Conservation (phyloP, 768 basidiomycete genomes). For the Arthromyces matolae region DNA sequence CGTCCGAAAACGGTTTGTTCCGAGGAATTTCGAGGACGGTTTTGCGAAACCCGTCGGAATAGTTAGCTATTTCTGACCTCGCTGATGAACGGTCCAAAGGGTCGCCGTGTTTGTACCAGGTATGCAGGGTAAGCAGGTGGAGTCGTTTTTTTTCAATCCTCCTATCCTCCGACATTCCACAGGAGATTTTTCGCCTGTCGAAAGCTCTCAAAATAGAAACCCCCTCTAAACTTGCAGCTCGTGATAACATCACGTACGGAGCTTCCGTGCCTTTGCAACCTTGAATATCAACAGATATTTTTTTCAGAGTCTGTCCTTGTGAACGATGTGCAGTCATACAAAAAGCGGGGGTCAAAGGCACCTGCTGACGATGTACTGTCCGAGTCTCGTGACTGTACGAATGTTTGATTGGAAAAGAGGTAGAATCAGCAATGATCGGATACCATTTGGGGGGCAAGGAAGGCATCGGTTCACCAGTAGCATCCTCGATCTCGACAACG, state of each 20-base stretch:
- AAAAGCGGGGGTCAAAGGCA: conserved; percentile 35
- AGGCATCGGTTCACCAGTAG: neutral
- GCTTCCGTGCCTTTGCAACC: conserved; percentile 28
- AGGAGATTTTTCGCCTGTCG: conserved; percentile 5
- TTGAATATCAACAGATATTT: conserved; percentile 31
- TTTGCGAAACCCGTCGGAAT: too few relatives aligned
- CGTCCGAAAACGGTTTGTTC: too few relatives aligned
- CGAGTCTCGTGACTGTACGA: neutral
- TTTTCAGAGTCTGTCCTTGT: conserved; percentile 32
- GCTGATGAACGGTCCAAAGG: too few relatives aligned
- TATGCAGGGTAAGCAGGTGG: neutral
- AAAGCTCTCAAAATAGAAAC: conserved; percentile 26
- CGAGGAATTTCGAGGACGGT: too few relatives aligned
- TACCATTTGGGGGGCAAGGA: neutral
- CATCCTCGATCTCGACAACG: neutral
- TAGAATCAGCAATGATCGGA: neutral
- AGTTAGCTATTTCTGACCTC: too few relatives aligned
- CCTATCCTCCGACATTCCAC: conserved; percentile 8
- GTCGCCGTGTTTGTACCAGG: too few relatives aligned
- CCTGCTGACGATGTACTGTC: conserved; percentile 21
- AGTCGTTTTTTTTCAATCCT: conserved; percentile 6
- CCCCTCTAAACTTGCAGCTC: conserved; percentile 23
- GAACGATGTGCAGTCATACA: conserved; percentile 38
- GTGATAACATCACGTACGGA: conserved; percentile 42
- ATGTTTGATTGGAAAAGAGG: neutral